These are phyloP conservation scores for Fusarium ramigenum DNA, from an alignment of 2,329 filamentous ascomycete genomes.

Conservation along the genomic window DNA sequence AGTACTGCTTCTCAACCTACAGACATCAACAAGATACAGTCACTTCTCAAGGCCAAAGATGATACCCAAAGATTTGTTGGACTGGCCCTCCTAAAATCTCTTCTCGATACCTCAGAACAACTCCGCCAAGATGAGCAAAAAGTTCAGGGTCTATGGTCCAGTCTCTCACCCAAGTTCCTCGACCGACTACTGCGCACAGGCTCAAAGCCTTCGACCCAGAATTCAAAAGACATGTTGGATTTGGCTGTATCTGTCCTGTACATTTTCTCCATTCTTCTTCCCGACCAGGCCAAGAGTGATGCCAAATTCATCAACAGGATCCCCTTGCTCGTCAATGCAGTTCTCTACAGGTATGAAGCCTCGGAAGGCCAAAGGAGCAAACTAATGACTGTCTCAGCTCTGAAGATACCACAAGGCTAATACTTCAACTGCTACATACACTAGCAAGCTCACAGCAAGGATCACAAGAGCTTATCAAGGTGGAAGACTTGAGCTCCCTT, in stretches of 20 bases:
- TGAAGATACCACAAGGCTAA: slow-evolving; percentile 59
- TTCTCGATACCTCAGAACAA: slow-evolving; percentile 68
- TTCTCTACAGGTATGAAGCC: slow-evolving; percentile 61
- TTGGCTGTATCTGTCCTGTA: slow-evolving; percentile 71
- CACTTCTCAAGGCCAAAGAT: slow-evolving; percentile 66
- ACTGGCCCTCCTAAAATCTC: slow-evolving; percentile 71
- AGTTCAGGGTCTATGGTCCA: slow-evolving; percentile 65
- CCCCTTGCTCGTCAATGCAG: slow-evolving; percentile 60
- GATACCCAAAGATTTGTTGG: slow-evolving; percentile 76
- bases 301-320: slow-evolving; percentile 62
- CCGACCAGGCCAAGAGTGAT: slow-evolving; percentile 56
- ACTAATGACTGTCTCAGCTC: slow-evolving; percentile 51
- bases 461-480: slow-evolving; percentile 56
- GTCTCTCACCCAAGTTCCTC: slow-evolving; percentile 70
- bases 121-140: slow-evolving; percentile 58
- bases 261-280: slow-evolving; percentile 67
- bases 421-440: slow-evolving; percentile 66
- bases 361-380: not conserved
- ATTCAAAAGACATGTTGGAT: slow-evolving; percentile 69
- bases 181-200: slow-evolving; percentile 69
- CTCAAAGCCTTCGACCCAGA: slow-evolving; percentile 51
- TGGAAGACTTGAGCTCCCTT: slow-evolving; percentile 64
- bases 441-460: slow-evolving; percentile 64
- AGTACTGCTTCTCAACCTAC: slow-evolving; percentile 17
- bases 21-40: slow-evolving; percentile 59